Percentiles rank a stretch among this genome's conserved stretches.
phyloP scores from a whole-genome alignment of 148 eudicot genomes.

The Arbutus unedo region DNA sequence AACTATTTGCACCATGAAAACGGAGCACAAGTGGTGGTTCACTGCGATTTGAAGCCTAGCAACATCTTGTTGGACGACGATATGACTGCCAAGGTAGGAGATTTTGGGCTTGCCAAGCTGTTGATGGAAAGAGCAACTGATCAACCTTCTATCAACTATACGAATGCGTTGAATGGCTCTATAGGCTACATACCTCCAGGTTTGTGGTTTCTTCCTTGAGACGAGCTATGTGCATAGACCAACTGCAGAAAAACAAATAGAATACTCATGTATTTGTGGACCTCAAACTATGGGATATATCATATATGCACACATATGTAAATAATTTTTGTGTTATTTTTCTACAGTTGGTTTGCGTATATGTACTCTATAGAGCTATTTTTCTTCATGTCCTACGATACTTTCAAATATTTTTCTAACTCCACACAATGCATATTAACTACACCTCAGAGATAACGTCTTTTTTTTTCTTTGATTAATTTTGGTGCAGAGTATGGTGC shows the following conservation, averaged over 20 bases:
- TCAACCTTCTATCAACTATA: constrained; percentile 37
- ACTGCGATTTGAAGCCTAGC: constrained; percentile 72
- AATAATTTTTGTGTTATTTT: too few species aligned
- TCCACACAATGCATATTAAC: not conserved
- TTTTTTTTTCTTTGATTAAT: not conserved
- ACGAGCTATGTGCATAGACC: not conserved
- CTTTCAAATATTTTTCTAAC: not conserved
- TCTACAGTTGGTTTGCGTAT: too few species aligned
- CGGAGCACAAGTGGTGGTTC: constrained; percentile 46
- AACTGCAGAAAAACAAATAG: not conserved
- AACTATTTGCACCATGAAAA: constrained; percentile 56
- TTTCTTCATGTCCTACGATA: too few species aligned
- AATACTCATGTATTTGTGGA: too few species aligned
- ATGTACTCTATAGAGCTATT: not conserved
- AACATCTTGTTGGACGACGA: constrained; percentile 57
- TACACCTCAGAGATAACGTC: not conserved
- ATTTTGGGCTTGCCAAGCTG: constrained; percentile 62
- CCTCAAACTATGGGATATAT: too few species aligned
- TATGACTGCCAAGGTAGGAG: constrained; percentile 60
- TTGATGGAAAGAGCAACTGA: constrained; percentile 25
- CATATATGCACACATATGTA: too few species aligned
- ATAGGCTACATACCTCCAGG: constrained; percentile 80
- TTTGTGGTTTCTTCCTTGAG: constrained; percentile 11
- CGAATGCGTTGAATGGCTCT: constrained; percentile 51
- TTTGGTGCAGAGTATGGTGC: constrained; percentile 45